A percentile compares a stretch with the other conserved stretches of the same genome.
Conservation (phyloP, 1,284 basidiomycete species). For the Sanghuangporus baumii region DNA sequence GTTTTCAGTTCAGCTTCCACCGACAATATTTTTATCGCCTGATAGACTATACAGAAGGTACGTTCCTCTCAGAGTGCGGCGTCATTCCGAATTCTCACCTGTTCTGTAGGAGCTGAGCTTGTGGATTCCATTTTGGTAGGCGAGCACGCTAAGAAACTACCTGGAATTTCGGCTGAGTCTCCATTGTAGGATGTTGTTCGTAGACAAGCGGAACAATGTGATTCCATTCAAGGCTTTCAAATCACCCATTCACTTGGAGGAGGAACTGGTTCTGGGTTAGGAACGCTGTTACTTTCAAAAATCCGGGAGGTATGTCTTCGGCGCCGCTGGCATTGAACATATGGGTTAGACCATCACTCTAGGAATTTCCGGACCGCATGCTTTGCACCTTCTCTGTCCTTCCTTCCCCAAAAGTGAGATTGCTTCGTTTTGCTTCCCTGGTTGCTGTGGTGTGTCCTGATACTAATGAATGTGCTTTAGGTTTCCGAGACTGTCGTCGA, state of each 20-base stretch:
- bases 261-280: slow-evolving; percentile 87
- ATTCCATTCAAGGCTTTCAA: slow-evolving; percentile 92
- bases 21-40: slow-evolving; percentile 5
- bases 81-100: neutral
- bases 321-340: slow-evolving; percentile 22
- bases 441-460: neutral
- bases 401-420: slow-evolving; percentile 78
- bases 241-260: slow-evolving; percentile 91
- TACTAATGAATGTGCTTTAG: slow-evolving; percentile 27
- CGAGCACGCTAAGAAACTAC: slow-evolving; percentile 1
- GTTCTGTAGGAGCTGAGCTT: slow-evolving; percentile 74
- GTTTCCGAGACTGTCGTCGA: slow-evolving; percentile 96
- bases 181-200: slow-evolving; percentile 57
- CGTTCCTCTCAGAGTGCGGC: slow-evolving; percentile 4
- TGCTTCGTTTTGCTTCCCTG: neutral
- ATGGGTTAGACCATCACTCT: slow-evolving; percentile 27
- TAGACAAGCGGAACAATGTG: slow-evolving; percentile 74
- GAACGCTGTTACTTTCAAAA: slow-evolving; percentile 78
- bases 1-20: neutral
- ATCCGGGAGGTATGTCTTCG: slow-evolving; percentile 59
- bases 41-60: slow-evolving; percentile 82
- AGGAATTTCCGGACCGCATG: slow-evolving; percentile 93
- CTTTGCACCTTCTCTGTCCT: slow-evolving; percentile 89
- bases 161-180: slow-evolving; percentile 2
- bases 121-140: slow-evolving; percentile 78